These are phyloP conservation scores for Aspergillus terreus DNA, from an alignment of 2,329 filamentous ascomycete species.

Conservation along the genomic window DNA sequence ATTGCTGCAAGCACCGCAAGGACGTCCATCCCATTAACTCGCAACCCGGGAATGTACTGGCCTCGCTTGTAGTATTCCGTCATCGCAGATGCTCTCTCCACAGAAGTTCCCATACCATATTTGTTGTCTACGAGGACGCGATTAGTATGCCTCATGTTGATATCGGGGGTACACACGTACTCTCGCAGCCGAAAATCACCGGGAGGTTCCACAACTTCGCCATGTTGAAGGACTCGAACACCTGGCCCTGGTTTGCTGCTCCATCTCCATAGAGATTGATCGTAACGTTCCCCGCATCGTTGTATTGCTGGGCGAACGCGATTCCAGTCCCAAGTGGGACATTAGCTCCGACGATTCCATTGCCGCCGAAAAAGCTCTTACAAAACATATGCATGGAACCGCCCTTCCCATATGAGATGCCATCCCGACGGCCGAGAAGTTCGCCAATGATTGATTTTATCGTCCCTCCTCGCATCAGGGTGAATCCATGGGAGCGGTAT, in stretches of 20 bases:
- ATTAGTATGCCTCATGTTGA: conserved; percentile 3
- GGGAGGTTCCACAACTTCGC: conserved; percentile 96
- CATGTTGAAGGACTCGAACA: conserved; percentile 99
- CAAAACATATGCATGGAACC: conserved; percentile 99
- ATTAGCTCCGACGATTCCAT: conserved; percentile 96
- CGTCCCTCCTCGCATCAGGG: conserved; percentile 84
- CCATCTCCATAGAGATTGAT: conserved; percentile 92
- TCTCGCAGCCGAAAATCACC: conserved; percentile 92
- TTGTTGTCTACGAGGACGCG: conserved; percentile 73
- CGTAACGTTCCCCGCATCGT: conserved; percentile 73
- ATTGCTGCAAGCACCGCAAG: conserved; percentile 92
- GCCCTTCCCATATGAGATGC: conserved; percentile 95
- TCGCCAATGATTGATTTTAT: conserved; percentile 91
- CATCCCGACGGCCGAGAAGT: conserved; percentile 84
- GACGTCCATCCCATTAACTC: conserved; percentile 98
- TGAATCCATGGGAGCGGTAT: conserved; percentile 96
- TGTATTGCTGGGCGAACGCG: conserved; percentile 93
- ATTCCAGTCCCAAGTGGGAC: conserved; percentile 92
- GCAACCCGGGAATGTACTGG: conserved; percentile 96
- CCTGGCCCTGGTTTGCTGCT: conserved; percentile 95
- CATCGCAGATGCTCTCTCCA: conserved; percentile 81
- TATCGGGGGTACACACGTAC: conserved; percentile 58
- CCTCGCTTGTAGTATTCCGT: conserved; percentile 99
- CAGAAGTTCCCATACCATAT: conserved; percentile 97
- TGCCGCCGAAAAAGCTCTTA: conserved; percentile 93